Conservation (phyloP, 2,329 filamentous ascomycete genomes). For the Chlorencoelia australis region DNA sequence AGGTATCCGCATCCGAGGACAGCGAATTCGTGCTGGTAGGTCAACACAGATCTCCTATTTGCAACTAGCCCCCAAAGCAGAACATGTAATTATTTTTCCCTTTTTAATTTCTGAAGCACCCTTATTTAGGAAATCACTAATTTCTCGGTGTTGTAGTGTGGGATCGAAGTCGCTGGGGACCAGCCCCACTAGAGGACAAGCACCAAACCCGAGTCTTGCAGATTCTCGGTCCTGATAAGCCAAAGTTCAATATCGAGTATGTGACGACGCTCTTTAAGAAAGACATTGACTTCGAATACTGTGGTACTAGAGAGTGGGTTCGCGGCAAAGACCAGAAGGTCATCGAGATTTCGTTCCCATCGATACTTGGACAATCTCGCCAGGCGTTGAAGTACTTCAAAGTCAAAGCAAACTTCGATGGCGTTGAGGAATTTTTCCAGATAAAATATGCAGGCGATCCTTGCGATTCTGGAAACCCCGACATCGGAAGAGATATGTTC, state of each 20-base stretch:
- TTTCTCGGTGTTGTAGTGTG: no score
- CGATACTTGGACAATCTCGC: slow-evolving; percentile 3
- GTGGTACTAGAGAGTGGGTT: slow-evolving; percentile 1
- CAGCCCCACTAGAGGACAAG: background rate
- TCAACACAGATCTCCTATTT: no score
- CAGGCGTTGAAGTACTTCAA: slow-evolving; percentile 6
- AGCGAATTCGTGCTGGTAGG: no score
- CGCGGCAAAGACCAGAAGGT: background rate
- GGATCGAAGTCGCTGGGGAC: slow-evolving; percentile 9
- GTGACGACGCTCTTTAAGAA: slow-evolving; percentile 5
- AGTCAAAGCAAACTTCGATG: background rate
- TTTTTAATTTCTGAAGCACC: no score
- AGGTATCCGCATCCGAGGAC: slow-evolving; percentile 9
- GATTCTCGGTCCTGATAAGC: slow-evolving; percentile 5
- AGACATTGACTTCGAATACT: slow-evolving; percentile 9
- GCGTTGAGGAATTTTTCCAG: slow-evolving; percentile 1
- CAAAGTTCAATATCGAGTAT: background rate
- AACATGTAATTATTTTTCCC: no score
- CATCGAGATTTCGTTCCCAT: slow-evolving; percentile 4
- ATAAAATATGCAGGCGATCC: slow-evolving; percentile 6
- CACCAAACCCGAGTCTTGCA: slow-evolving; percentile 9
- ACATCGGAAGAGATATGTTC: slow-evolving; percentile 1
- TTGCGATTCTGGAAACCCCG: slow-evolving; percentile 7
- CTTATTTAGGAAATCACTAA: no score
- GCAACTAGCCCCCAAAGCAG: no score